Evolutionary conservation across 176 grass and related monocot species (phyloP).

Genomic region (Oryza glaberrima): DNA sequence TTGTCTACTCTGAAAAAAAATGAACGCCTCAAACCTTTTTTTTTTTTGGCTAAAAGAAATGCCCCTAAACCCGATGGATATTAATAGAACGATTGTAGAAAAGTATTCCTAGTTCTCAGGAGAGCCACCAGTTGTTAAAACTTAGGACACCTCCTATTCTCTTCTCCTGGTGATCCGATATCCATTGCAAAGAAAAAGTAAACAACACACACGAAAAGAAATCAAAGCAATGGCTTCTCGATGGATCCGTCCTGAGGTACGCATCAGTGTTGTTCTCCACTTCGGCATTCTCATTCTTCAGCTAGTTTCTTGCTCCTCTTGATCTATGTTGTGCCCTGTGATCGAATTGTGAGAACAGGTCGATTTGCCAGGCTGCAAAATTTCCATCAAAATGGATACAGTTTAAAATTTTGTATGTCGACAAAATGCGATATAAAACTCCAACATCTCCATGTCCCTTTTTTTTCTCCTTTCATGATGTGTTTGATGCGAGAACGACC

Average conservation of each 20-base stretch:
- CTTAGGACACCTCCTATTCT: background rate
- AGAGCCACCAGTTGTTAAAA: background rate
- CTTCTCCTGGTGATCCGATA: background rate
- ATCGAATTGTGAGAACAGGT: background rate
- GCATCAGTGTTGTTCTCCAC: background rate
- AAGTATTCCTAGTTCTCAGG: constrained; percentile 25
- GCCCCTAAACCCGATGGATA: background rate
- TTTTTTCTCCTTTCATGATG: background rate
- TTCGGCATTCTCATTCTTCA: background rate
- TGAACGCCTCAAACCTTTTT: background rate
- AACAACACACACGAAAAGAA: background rate
- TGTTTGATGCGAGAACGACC: background rate
- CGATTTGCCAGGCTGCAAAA: no score
- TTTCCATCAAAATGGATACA: background rate
- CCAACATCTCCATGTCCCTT: background rate
- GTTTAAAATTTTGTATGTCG: background rate
- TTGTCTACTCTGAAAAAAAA: no score
- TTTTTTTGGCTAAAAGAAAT: background rate
- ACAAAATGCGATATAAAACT: background rate
- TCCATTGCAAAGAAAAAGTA: background rate
- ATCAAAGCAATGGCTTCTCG: constrained; percentile 30
- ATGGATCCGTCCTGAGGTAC: constrained; percentile 39
- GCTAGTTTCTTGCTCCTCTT: background rate
- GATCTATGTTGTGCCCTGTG: background rate
- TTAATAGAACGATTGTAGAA: constrained; percentile 18